Evolutionary conservation across 805 yeast species (phyloP), one percentile per base, ranked within the genome.

Genomic region (Ogataea angusta): DNA sequence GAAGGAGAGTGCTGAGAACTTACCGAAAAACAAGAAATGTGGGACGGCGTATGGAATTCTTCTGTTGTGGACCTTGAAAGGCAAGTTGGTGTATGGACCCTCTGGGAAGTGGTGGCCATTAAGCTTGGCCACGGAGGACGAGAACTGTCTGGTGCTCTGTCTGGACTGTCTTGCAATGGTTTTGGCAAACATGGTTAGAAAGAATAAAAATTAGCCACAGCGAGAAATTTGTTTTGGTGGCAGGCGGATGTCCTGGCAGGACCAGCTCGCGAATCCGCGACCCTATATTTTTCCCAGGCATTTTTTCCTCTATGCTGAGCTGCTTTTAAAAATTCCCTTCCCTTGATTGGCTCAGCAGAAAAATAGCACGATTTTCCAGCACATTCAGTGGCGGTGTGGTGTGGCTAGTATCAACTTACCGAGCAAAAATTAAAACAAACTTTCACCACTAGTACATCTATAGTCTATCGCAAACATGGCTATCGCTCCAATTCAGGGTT

Each of bases 31-130:
- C 39, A 89, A 79, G 75, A 85, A 83, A 74, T 84, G 95, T 52
- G 83, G 75, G 38, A 88, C 70, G 53, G 81, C 86, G 66, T 76
- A 89, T 53, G 97, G 98, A 52, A 91, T 76, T 72, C 80, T 85
- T 77, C 95, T 89, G 78, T 82, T 75, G 77, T 88, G 89, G 49
- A 91, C 95, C 76, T 80, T 80, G 80, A 91, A 93, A 52, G 99
- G 99, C 50, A 91, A 62, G 78, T 93, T 91, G 59, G 84, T 73
- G 82, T 93, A 93, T 34, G 82, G 81, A 60, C 97, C 97, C 57
- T 80, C 79, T 62, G 75, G 80, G 68, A 78, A 85, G 49, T 56
- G 73, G 49, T 56, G 73, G 36, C 67, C 70, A 39, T 61, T 48
- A 27, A 52, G 41, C 43, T 40, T 64, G 54, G 70, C 62, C 43